phyloP scores from a whole-genome alignment of 768 basidiomycete genomes.

The Tulasnella sp. region DNA sequence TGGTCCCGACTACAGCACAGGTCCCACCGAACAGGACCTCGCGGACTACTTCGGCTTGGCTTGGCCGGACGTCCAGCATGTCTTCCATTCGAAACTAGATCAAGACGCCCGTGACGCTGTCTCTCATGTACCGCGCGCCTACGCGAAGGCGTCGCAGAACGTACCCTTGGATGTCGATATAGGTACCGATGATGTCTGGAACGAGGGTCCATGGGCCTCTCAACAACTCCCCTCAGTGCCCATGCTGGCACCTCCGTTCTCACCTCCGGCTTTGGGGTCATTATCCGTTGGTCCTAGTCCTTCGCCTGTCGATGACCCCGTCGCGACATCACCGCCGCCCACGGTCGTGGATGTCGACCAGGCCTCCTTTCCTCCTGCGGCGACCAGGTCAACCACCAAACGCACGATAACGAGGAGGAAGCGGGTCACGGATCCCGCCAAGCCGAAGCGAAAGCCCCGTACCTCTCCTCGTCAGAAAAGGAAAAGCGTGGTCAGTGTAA shows the following conservation, averaged over 20 bases:
- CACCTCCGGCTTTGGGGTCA: not conserved
- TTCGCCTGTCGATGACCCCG: not conserved
- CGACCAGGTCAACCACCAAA: too few relatives aligned
- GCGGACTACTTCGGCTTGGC: conserved; percentile 1
- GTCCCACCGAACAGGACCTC: not conserved
- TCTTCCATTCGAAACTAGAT: too few relatives aligned
- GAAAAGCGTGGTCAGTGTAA: too few relatives aligned
- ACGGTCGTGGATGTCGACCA: not conserved
- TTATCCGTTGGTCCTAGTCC: not conserved
- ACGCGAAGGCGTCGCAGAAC: not conserved
- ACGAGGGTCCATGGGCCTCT: not conserved
- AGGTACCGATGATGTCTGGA: not conserved
- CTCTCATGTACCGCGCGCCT: not conserved
- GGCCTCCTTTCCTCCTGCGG: not conserved
- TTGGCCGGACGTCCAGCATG: not conserved
- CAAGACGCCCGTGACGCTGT: not conserved
- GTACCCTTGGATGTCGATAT: conserved; percentile 3
- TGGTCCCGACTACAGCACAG: too few relatives aligned
- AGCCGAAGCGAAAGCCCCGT: too few relatives aligned
- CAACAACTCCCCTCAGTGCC: not conserved
- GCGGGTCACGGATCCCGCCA: too few relatives aligned
- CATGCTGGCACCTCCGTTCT: not conserved
- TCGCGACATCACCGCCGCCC: not conserved
- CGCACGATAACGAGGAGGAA: too few relatives aligned
- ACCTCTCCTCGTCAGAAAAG: too few relatives aligned